These are phyloP conservation scores for Aspergillaceae sp. DNA, from an alignment of 2,329 filamentous ascomycete genomes.

Conservation along the genomic window DNA sequence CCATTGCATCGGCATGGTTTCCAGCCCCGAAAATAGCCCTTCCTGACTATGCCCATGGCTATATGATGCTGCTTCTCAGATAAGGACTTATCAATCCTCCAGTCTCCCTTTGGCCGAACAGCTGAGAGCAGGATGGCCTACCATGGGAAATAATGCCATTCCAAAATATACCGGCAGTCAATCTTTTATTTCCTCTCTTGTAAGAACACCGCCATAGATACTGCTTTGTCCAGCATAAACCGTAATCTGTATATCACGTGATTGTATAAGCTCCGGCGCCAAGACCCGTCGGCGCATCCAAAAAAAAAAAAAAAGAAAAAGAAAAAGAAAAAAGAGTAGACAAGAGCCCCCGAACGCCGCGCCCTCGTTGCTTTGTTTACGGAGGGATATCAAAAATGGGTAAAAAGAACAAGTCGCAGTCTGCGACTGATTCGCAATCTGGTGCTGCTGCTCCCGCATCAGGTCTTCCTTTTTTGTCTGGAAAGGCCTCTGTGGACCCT, in stretches of 20 bases:
- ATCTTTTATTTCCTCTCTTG: background rate
- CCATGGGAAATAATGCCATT: background rate
- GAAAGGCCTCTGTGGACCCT: constrained; percentile 61
- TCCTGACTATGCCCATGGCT: too few species aligned
- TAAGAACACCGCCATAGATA: background rate
- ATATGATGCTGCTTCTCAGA: background rate
- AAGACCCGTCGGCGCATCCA: background rate
- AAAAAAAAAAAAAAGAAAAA: constrained; percentile 1
- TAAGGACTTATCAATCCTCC: background rate
- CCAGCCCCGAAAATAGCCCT: background rate
- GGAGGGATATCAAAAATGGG: constrained; percentile 17
- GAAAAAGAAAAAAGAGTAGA: background rate
- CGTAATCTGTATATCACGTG: background rate
- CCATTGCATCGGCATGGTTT: background rate
- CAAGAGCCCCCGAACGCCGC: background rate
- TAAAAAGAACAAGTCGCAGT: constrained; percentile 25
- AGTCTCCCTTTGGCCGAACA: background rate
- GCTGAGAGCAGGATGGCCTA: background rate
- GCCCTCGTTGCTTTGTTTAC: too few species aligned
- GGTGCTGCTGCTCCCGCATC: constrained; percentile 2
- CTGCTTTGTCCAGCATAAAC: background rate
- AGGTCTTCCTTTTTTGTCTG: constrained; percentile 39
- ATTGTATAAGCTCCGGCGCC: background rate
- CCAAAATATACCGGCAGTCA: background rate
- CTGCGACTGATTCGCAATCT: constrained; percentile 11